Conservation (phyloP, 2,329 filamentous ascomycete species). For the Corynespora cassiicola region DNA sequence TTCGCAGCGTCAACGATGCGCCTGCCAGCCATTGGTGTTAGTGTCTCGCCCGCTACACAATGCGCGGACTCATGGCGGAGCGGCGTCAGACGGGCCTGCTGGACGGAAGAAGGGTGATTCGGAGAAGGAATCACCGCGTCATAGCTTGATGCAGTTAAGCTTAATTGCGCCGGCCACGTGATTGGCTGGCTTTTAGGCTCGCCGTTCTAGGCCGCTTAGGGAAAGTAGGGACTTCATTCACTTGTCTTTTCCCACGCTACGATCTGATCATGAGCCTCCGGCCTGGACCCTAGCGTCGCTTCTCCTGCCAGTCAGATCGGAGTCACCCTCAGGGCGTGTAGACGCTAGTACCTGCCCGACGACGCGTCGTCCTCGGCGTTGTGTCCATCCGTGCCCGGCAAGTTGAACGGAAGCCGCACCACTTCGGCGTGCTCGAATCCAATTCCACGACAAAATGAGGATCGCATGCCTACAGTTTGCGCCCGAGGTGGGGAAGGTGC, state of each 20-base stretch:
- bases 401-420: no score
- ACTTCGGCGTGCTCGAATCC: constrained; percentile 4
- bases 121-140: constrained; percentile 34
- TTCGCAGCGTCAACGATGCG: constrained; percentile 59
- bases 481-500: constrained; percentile 71
- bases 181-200: constrained; percentile 17
- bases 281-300: no score
- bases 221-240: constrained; percentile 14
- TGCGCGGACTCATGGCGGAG: constrained; percentile 19
- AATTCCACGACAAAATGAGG: constrained; percentile 58
- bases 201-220: constrained; percentile 15
- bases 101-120: constrained; percentile 9
- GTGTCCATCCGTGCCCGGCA: no score
- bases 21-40: constrained; percentile 56
- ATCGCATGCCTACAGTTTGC: constrained; percentile 76
- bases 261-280: no score
- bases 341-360: no score
- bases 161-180: constrained; percentile 11
- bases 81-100: constrained; percentile 4
- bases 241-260: not conserved
- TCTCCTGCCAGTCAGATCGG: no score
- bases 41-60: constrained; percentile 20
- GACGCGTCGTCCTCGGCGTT: no score
- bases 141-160: constrained; percentile 34
- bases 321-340: no score